Conservation (phyloP, 1,284 basidiomycete genomes). For the Retiboletus fuscus region DNA sequence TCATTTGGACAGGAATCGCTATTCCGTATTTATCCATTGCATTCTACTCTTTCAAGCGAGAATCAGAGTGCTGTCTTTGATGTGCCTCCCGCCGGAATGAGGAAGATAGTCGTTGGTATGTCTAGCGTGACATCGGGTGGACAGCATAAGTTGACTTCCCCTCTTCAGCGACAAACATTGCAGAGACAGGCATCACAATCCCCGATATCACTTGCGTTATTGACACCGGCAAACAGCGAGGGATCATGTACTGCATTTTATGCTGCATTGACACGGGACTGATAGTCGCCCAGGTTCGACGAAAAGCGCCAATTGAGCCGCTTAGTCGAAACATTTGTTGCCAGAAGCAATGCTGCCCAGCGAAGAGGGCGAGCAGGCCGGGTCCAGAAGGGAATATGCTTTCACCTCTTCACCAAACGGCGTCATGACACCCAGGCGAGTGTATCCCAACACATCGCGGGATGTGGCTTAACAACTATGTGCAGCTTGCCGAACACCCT, state of each 20-base stretch:
- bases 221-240: conserved; percentile 93
- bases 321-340: conserved; percentile 92
- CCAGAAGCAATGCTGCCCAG: conserved; percentile 94
- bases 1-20: conserved; percentile 73
- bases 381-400: conserved; percentile 91
- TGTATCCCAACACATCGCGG: conserved; percentile 43
- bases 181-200: conserved; percentile 97
- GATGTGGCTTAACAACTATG: conserved; percentile 32
- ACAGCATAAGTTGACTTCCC: conserved; percentile 75
- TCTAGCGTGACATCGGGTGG: conserved; percentile 53
- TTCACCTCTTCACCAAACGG: conserved; percentile 94
- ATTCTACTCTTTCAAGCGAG: conserved; percentile 93
- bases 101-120: conserved; percentile 92
- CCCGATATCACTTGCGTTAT: conserved; percentile 99
- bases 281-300: conserved; percentile 76
- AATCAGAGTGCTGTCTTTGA: conserved; percentile 93
- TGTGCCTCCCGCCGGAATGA: conserved; percentile 79
- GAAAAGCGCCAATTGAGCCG: conserved; percentile 97
- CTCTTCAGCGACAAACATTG: conserved; percentile 66
- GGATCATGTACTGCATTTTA: conserved; percentile 75
- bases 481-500: conserved; percentile 89
- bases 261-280: conserved; percentile 18
- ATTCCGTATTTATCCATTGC: conserved; percentile 91
- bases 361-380: conserved; percentile 92
- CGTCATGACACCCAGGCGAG: conserved; percentile 82